A percentile compares a stretch with the other conserved stretches of the same genome.
These are phyloP conservation scores for Phytophthora megakarya DNA, from an alignment of 352 stramenopile genomes.

Conservation along the genomic window DNA sequence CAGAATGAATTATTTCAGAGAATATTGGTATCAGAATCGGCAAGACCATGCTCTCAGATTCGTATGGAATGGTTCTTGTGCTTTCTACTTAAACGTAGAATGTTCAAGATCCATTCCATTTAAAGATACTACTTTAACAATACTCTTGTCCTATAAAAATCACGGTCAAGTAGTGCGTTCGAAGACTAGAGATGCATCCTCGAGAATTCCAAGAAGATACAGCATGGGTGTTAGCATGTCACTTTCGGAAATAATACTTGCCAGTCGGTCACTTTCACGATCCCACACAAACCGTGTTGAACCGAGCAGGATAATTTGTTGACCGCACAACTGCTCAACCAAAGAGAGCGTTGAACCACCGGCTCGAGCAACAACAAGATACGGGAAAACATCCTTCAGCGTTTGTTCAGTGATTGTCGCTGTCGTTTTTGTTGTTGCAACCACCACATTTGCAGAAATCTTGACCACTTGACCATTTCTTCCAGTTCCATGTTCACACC, in stretches of 20 bases:
- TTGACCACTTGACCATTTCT: neutral
- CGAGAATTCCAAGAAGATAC: neutral
- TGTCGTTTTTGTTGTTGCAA: neutral
- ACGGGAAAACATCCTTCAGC: neutral
- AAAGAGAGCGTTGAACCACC: neutral
- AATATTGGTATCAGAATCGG: too few species aligned
- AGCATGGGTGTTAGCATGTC: conserved; percentile 15
- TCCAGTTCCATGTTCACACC: neutral
- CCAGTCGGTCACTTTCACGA: neutral
- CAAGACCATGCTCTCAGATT: too few species aligned
- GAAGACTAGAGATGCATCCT: conserved; percentile 1
- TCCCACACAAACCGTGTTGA: neutral
- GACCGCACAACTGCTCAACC: neutral
- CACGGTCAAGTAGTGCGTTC: neutral
- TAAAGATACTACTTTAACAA: too few species aligned
- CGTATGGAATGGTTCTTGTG: too few species aligned
- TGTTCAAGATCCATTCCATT: too few species aligned
- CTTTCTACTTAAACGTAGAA: too few species aligned
- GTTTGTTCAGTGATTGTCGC: neutral
- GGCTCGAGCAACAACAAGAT: neutral
- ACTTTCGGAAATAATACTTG: neutral
- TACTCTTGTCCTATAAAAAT: too few species aligned
- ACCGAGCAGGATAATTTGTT: neutral
- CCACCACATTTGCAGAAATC: neutral
- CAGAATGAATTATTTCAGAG: too few species aligned